Evolutionary conservation across 495 filamentous ascomycete genomes (phyloP), one percentile per base, ranked within the genome.

Genomic region (Cairneyella variabilis): DNA sequence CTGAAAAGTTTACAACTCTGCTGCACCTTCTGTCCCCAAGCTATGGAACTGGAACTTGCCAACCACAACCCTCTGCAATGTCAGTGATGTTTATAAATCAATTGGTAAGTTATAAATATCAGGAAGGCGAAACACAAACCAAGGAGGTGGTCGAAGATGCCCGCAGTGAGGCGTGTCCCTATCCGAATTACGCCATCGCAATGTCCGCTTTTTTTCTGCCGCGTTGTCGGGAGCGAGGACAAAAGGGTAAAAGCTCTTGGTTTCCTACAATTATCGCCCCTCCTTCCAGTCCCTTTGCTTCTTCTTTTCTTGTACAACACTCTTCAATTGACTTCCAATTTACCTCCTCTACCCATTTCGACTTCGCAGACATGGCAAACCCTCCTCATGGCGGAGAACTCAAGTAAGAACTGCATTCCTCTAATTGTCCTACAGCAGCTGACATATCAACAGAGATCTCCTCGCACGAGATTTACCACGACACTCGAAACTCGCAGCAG

Each of bases 331-430:
- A 8, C 39, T 18, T 38, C 36, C 37, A 0, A 12, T 16, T 3
- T 39, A 27, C 12, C 20, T 41, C 28, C 39, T 40, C 32, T 17
- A 32, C 26, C 30, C 9, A 43, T 17, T 17, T 14, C 52, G 26
- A 12, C 17, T 34, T 18, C 21, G 27, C 20, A 52, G 57, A 40
- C 37, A 82, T 82, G 78, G 76, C 78, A 32, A 82, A 96, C 76
- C 67, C 86, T 69, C 93, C 93, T 49, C 93, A 98, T 73, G 93
- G 93, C 74, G 93, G 95, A 69, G 77, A 92, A 73, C 85, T 98
- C 59, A 97, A 97, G 83, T 63, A 28, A 46, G 54, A 47, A 16
- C 25, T 25, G n/a, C 4, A 18, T 40, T 37, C 36, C 37, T 22
- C 11, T 10, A n/a, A 5, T 30, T 16, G 26, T 27, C 38, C 27